Evolutionary conservation across 345 rosid genomes (phyloP), one percentile per base, ranked within the genome.

Genomic region (Melaleuca alternifolia): DNA sequence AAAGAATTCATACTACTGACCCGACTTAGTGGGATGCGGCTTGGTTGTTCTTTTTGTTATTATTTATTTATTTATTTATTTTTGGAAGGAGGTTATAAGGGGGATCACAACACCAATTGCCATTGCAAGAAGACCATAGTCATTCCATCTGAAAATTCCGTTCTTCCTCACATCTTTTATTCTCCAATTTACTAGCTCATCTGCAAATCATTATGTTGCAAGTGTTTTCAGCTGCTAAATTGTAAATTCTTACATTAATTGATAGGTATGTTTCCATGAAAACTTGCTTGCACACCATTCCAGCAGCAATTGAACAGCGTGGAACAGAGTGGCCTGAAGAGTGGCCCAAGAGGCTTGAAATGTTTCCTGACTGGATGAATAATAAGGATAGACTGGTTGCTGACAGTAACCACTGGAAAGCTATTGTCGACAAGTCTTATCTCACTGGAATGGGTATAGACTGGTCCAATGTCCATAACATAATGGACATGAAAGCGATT

Each of bases 321-420:
- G 99, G 99, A 81, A 91, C 98, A 33, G 99, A 96, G 57, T 97
- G 99, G 98, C 99, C 98, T n/a, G 97, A 94, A 88, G 98, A 95
- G 90, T 97, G 99, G 98, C 99, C 98, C 51, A 92, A 93, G 92
- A 93, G 99, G 92, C 97, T 95, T 50, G 98, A 95, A 90, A 93
- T 95, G n/a, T 95, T 94, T 85, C 99, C 99, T 8, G 98, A 96
- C 77, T 97, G 99, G 99, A 89, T 94, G 87, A 90, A 91, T 54
- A 89, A 91, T 89, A 94, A 95, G 90, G 96, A 94, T 85, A 96
- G 91, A 86, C 75, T 93, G 62, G 86, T 89, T 79, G 92, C 91
- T 20, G 98, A 96, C 75, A 86, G 94, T 84, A 90, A 90, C 57
- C 98, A 90, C 88, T 97, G 99, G 99, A 94, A 92, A 90, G 94